Evolutionary conservation across 805 yeast species (phyloP).

Genomic region (Lipomyces kockii): DNA sequence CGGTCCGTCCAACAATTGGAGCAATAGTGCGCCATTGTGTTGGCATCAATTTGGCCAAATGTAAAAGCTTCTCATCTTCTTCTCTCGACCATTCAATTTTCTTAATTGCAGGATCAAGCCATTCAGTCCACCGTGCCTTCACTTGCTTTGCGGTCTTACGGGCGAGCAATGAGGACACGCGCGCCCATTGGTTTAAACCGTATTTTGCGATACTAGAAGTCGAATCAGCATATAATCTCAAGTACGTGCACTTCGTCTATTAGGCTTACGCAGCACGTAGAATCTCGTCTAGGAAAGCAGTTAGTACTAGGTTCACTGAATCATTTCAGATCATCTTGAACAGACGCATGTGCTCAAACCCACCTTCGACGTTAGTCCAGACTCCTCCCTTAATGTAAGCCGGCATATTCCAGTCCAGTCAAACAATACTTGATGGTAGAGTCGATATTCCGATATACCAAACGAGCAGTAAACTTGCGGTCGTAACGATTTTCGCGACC

Average conservation of each 20-base stretch:
- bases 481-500: too few species aligned
- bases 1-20: conserved; percentile 77
- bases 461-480: neutral
- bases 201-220: conserved; percentile 69
- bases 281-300: conserved; percentile 63
- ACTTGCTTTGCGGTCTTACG: conserved; percentile 91
- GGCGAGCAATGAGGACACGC: conserved; percentile 83
- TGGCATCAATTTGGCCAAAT: conserved; percentile 72
- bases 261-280: conserved; percentile 68
- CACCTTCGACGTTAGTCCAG: conserved; percentile 74
- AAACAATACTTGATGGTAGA: neutral
- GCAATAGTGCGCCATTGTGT: conserved; percentile 97
- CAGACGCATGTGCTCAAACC: neutral
- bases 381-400: conserved; percentile 83
- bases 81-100: conserved; percentile 70
- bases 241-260: neutral
- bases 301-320: conserved; percentile 33
- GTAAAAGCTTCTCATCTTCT: conserved; percentile 75
- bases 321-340: neutral
- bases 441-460: neutral
- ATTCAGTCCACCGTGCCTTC: conserved; percentile 90
- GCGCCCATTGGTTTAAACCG: conserved; percentile 93
- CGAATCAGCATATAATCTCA: neutral
- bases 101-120: conserved; percentile 73
- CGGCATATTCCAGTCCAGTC: conserved; percentile 46